Base-by-base conservation (phyloP, 352 stramenopile genomes). In the Globisporangium paddicum region DNA sequence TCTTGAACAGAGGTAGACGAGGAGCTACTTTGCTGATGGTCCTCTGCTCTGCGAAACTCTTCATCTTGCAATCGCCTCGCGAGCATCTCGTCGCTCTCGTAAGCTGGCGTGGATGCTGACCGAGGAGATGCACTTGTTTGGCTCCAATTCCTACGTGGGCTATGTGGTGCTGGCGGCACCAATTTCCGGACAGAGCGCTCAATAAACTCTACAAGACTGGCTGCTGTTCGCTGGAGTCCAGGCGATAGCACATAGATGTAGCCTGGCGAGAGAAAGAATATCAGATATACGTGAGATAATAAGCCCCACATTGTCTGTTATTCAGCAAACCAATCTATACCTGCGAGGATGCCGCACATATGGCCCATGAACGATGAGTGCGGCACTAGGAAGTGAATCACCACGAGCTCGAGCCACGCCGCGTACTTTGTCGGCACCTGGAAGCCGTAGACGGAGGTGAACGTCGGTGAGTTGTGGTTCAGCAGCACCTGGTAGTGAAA, bases 341-440 rank as follows among this genome's bases (percentile, higher is more conserved):
- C 90, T 58, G 87, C 82, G 11, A 95, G 50, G 23, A 97, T 91
- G 18, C 90, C 90, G 37, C 82, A 91, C 47, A 90, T 74, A 72
- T 97, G 89, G 25, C 85, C 87, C 25, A 96, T 62, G 41, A 97
- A 82, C 10, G 89, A 94, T 13, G 89, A 70, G 45, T 87, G 77
- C 1, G 84, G 89, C 1, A 96, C 83, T 19, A 96, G 60, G 18
- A 92, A 34, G 48, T 94, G 88, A 4, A 95, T 94, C 26, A 95
- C 52, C 14, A 93, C 58, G 14, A 97, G 69, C 65, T 97, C 90
- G 2, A 96, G 70, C 89, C 89, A 97, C 21, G 90, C 75, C 5
- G 78, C 86, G 45, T 96, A 96, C 50, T 95, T 93, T 2, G 87
- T 93, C 7, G 87, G 86, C 14, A 97, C 71, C 21, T 68, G 66